These are phyloP conservation scores for Carex parvula DNA, from an alignment of 176 grass and related monocot genomes.

Conservation along the genomic window DNA sequence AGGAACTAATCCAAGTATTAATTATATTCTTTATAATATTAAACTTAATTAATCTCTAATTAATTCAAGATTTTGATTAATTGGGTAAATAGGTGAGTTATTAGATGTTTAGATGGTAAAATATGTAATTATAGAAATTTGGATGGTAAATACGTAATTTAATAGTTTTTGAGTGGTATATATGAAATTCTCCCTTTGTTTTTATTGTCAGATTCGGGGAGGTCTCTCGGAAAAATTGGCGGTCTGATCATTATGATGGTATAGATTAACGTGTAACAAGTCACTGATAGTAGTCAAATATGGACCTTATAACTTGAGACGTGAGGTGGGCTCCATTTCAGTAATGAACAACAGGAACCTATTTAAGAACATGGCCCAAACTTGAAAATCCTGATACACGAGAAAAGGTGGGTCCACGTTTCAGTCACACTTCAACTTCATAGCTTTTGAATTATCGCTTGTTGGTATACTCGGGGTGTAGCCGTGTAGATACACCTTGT, in stretches of 20 bases:
- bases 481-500: no score
- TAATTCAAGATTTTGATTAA: no score
- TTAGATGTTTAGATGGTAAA: no score
- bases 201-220: neutral
- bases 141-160: no score
- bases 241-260: neutral
- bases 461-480: neutral
- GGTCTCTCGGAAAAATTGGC: neutral
- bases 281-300: neutral
- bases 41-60: no score
- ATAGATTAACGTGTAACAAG: neutral
- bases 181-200: neutral
- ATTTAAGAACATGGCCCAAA: no score
- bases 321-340: neutral
- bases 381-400: neutral
- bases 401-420: neutral
- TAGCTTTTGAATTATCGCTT: neutral
- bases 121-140: no score
- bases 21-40: no score
- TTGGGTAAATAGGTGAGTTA: no score
- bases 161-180: no score
- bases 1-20: no score
- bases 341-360: neutral
- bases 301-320: neutral
- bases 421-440: neutral